A percentile compares a stretch with the other conserved stretches of the same genome.
Conservation (phyloP, 331 rosid species). For the Phaseolus coccineus region DNA sequence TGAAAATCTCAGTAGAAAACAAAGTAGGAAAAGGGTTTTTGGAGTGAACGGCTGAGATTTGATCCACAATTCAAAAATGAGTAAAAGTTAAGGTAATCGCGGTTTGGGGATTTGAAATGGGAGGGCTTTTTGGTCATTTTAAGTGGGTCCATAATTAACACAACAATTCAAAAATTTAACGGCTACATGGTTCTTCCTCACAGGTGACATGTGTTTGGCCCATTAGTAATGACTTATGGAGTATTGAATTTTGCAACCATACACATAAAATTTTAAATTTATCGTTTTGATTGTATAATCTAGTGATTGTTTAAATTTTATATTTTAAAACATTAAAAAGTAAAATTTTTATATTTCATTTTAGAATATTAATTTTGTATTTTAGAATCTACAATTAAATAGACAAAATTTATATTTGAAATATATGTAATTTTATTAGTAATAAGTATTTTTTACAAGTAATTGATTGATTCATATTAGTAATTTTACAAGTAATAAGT, state of each 20-base stretch:
- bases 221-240: background rate
- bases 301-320: too few relatives aligned
- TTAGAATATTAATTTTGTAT: too few relatives aligned
- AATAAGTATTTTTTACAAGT: too few relatives aligned
- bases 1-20: constrained; percentile 32
- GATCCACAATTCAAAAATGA: constrained; percentile 41
- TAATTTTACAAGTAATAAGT: too few relatives aligned
- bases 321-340: too few relatives aligned
- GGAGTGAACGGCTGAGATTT: constrained; percentile 50
- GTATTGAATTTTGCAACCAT: background rate
- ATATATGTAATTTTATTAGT: too few relatives aligned
- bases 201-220: background rate
- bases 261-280: too few relatives aligned
- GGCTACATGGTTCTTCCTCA: constrained; percentile 41
- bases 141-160: constrained; percentile 26
- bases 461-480: background rate
- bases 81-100: constrained; percentile 42
- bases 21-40: constrained; percentile 19
- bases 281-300: too few relatives aligned
- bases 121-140: constrained; percentile 44
- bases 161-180: constrained; percentile 52
- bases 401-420: too few relatives aligned
- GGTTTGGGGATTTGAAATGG: constrained; percentile 55
- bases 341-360: too few relatives aligned
- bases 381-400: too few relatives aligned